phyloP scores from a whole-genome alignment of 768 basidiomycete genomes.

The Mycena albidolilacea region DNA sequence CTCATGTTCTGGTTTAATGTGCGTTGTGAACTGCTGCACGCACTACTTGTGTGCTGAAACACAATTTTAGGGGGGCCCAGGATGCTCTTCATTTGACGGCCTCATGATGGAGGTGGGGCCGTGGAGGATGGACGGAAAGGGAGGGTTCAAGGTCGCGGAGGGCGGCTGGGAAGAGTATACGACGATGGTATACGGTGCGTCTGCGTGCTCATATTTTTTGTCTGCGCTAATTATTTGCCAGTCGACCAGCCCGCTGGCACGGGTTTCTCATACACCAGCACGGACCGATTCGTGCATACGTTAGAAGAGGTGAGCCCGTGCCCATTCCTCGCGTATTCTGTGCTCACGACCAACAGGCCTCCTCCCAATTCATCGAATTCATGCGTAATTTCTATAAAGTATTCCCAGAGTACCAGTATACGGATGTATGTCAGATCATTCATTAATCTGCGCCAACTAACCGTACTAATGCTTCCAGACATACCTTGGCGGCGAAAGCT shows the following conservation, averaged over 20 bases:
- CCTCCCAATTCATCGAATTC: constrained; percentile 87
- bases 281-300: constrained; percentile 87
- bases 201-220: constrained; percentile 15
- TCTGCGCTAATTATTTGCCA: constrained; percentile 49
- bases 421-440: constrained; percentile 76
- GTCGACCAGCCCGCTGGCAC: constrained; percentile 99
- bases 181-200: constrained; percentile 91
- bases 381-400: constrained; percentile 89
- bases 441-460: neutral
- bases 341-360: constrained; percentile 64
- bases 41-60: neutral
- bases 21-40: constrained; percentile 47
- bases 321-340: neutral
- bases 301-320: constrained; percentile 68
- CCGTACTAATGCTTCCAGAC: constrained; percentile 67
- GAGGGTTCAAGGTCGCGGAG: constrained; percentile 79
- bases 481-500: constrained; percentile 96
- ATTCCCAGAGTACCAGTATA: constrained; percentile 88
- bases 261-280: constrained; percentile 91
- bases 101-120: constrained; percentile 99
- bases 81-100: constrained; percentile 97
- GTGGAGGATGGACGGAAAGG: constrained; percentile 82
- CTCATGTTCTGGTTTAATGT: constrained; percentile 99
- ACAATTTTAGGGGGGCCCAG: constrained; percentile 85
- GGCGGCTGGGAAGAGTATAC: constrained; percentile 99